phyloP scores from a whole-genome alignment of 108 stramenopile species.

The Nitzschia palea region DNA sequence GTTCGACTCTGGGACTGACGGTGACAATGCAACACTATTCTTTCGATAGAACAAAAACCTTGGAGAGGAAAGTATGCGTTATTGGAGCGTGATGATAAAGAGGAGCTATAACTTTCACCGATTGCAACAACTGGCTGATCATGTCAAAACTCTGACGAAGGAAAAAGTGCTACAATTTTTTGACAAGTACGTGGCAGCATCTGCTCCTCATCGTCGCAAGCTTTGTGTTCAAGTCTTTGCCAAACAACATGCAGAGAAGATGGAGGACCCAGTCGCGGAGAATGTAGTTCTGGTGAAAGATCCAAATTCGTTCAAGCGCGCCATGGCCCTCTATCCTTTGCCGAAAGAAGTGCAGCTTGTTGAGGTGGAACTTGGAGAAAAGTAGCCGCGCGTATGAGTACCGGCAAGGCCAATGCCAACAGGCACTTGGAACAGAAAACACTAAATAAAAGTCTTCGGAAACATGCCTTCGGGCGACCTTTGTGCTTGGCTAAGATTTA shows the following conservation, averaged over 20 bases:
- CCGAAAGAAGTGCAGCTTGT: constrained; percentile 8
- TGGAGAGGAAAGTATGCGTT: constrained; percentile 46
- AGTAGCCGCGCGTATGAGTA: no score
- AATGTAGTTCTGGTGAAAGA: constrained; percentile 9
- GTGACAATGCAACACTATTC: no score
- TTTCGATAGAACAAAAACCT: constrained; percentile 53
- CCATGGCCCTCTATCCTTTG: constrained; percentile 29
- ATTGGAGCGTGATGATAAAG: constrained; percentile 50
- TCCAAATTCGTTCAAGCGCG: constrained; percentile 12
- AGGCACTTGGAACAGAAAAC: no score
- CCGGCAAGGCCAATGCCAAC: no score
- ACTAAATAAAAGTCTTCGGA: no score
- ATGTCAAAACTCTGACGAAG: constrained; percentile 35
- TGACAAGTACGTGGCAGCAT: constrained; percentile 45
- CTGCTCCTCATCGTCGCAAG: constrained; percentile 38
- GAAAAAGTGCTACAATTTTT: constrained; percentile 39
- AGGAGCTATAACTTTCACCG: constrained; percentile 44
- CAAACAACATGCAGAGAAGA: constrained; percentile 18
- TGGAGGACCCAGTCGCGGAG: background rate
- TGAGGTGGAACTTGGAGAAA: constrained; percentile 13
- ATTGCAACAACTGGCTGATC: constrained; percentile 39
- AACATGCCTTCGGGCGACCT: no score
- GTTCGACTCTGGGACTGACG: no score
- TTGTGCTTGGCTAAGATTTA: no score
- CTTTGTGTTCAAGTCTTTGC: constrained; percentile 53